Percentiles rank a stretch among this genome's conserved stretches.
phyloP scores from a whole-genome alignment of 129 eudicot genomes.

The Flaveria trinervia region DNA sequence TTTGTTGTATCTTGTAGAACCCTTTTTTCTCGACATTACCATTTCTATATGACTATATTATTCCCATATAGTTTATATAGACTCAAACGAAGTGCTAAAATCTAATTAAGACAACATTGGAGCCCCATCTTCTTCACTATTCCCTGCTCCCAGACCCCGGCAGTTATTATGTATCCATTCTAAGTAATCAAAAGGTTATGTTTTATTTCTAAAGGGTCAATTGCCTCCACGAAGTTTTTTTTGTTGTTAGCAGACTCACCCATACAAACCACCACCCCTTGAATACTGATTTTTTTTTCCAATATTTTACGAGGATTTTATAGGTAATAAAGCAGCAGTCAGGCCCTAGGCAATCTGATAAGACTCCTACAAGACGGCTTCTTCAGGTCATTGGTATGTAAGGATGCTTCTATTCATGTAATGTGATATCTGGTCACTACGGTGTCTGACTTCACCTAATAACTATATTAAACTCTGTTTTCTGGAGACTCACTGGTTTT shows the following conservation, averaged over 20 bases:
- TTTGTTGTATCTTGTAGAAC: not conserved
- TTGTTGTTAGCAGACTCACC: not conserved
- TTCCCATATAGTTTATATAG: not conserved
- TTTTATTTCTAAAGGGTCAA: not conserved
- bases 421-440: not conserved
- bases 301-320: constrained; percentile 17
- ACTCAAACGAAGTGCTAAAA: not conserved
- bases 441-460: constrained; percentile 14
- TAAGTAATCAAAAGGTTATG: not conserved
- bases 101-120: not conserved
- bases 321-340: constrained; percentile 72
- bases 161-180: constrained; percentile 4
- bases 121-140: not conserved
- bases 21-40: not conserved
- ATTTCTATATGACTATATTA: not conserved
- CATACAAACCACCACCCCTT: not conserved
- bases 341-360: constrained; percentile 72
- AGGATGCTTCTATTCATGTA: constrained; percentile 15
- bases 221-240: constrained; percentile 1
- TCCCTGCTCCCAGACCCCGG: not conserved
- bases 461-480: not conserved
- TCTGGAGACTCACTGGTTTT: constrained; percentile 4
- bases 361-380: constrained; percentile 68
- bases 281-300: constrained; percentile 5
- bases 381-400: constrained; percentile 88